Base-by-base conservation (phyloP, 2,329 filamentous ascomycete species). In the Fusarium euwallaceae region DNA sequence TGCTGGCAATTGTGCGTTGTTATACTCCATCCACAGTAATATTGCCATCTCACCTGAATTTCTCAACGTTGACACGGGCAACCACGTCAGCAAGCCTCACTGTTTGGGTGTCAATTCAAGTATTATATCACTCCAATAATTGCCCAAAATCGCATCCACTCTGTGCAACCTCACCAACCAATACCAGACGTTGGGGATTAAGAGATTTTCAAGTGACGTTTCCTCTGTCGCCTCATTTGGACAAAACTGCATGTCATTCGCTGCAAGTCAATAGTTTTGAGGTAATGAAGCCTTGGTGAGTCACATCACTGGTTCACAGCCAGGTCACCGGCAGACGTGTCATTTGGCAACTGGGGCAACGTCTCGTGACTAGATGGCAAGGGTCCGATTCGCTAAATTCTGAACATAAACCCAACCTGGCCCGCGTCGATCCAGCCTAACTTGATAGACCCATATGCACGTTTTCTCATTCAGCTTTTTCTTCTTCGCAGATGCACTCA, bases 321-420 rank as follows among this genome's bases (percentile, higher is more conserved):
- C 48, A 53, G 12, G 24, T 53, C 48, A 53, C 17, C 17, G 48
- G 27, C 24, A 53, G 24, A 53, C 48, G 24, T 53, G 24, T 53
- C 48, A 53, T 32, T 53, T 32, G 48, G 48, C 48, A 53, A 32
- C 48, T 53, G 48, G 48, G 48, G 48, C 48, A 29, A 53, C 48
- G 48, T 53, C 48, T 53, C 48, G 48, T 53, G 48, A 53, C 48
- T 32, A 17, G 27, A 53, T 53, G 48, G 48, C 48, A 53, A 53
- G 48, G 48, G 48, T 53, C 48, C 48, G 48, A 53, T 53, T 53
- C 48, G 48, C 48, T 53, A 53, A 53, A 53, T 53, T 12, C 48
- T 14, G 4, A 29, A 53, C 27, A 48, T 48, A 48, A 48, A 48
- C 45, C 45, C 22, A 24, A 48, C 45, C 22, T 27, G 45, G 45